phyloP scores from a whole-genome alignment of 306 rosid species.

The Ziziphus jujuba region DNA sequence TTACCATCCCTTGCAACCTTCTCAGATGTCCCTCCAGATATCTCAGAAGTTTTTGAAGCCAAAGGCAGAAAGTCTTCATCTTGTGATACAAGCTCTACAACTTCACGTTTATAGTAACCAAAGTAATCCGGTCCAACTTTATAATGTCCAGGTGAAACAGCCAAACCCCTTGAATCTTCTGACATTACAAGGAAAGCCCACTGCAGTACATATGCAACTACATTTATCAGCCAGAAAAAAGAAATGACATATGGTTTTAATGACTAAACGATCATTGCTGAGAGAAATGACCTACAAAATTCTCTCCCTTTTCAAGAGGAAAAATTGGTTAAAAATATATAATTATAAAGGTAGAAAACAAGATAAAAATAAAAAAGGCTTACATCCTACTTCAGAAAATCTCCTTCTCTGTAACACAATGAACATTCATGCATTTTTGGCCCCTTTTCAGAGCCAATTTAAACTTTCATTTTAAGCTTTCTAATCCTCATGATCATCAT shows the following conservation, averaged over 20 bases:
- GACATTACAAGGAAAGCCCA: constrained; percentile 61
- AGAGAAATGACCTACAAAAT: background rate
- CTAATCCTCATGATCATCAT: too few relatives aligned
- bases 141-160: constrained; percentile 30
- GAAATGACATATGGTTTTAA: background rate
- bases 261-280: constrained; percentile 2
- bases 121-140: constrained; percentile 78
- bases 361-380: background rate
- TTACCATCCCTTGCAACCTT: constrained; percentile 31
- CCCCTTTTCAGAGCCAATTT: background rate
- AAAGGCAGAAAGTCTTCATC: constrained; percentile 46
- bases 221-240: background rate
- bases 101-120: constrained; percentile 61
- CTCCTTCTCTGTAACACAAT: constrained; percentile 1
- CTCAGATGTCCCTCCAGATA: constrained; percentile 25
- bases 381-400: constrained; percentile 12
- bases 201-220: constrained; percentile 34
- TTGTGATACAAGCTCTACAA: constrained; percentile 49
- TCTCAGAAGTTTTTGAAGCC: constrained; percentile 26
- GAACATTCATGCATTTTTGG: background rate
- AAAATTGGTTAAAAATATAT: background rate
- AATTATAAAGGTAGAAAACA: background rate
- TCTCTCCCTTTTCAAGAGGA: background rate
- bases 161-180: constrained; percentile 34
- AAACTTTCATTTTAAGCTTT: too few relatives aligned